phyloP scores from a whole-genome alignment of 345 rosid species.

The Reutealis trisperma region DNA sequence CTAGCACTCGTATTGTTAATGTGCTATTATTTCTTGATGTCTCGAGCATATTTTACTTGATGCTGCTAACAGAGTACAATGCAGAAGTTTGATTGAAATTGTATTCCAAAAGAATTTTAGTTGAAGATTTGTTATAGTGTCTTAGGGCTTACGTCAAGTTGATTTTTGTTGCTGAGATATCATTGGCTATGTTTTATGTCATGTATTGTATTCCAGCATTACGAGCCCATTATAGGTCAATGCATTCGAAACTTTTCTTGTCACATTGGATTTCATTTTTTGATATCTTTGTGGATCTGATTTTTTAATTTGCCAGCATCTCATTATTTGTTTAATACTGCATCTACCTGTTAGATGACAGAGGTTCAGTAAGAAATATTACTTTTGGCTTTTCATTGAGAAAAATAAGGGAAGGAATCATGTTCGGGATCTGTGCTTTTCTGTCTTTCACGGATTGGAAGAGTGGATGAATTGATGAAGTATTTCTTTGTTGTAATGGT shows the following conservation, averaged over 20 bases:
- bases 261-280: not conserved
- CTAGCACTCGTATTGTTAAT: not conserved
- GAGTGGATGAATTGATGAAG: not conserved
- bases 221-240: not conserved
- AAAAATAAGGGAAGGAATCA: not conserved
- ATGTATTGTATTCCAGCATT: not conserved
- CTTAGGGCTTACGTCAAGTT: not conserved
- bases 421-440: not conserved
- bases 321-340: not conserved
- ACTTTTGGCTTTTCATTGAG: not conserved
- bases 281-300: not conserved
- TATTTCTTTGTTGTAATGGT: not conserved
- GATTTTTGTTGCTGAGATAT: not conserved
- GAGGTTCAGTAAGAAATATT: not conserved
- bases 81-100: not conserved
- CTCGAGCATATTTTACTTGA: not conserved
- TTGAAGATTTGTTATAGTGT: not conserved
- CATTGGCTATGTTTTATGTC: not conserved
- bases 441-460: not conserved
- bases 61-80: not conserved
- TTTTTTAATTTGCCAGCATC: not conserved
- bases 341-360: conserved; percentile 1
- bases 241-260: not conserved
- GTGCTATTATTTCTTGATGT: not conserved
- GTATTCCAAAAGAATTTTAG: not conserved